Evolutionary conservation across 768 basidiomycete genomes (phyloP).

Genomic region (Cyathus striatus): DNA sequence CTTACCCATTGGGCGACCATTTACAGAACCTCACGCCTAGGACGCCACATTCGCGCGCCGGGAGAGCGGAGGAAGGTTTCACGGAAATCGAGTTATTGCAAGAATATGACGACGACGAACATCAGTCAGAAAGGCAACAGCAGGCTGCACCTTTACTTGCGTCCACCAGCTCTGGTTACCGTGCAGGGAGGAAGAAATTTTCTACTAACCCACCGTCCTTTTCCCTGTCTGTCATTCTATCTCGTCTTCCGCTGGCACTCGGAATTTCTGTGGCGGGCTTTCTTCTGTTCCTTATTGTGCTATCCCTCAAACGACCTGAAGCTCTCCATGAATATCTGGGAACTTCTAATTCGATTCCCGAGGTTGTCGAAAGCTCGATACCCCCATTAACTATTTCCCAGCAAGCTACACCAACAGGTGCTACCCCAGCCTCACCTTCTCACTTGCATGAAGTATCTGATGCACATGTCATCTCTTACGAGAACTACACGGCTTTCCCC

Average conservation of each 20-base stretch:
- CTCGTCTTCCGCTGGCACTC: slow-evolving; percentile 36
- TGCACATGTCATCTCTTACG: slow-evolving; percentile 40
- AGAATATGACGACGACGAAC: slow-evolving; percentile 25
- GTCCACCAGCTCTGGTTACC: slow-evolving; percentile 35
- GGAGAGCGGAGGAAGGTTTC: slow-evolving; percentile 50
- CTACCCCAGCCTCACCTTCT: slow-evolving; percentile 4
- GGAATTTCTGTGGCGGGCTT: slow-evolving; percentile 38
- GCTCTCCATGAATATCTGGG: slow-evolving; percentile 40
- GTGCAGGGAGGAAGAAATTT: slow-evolving; percentile 21
- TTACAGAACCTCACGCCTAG: slow-evolving; percentile 48
- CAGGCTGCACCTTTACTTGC: slow-evolving; percentile 43
- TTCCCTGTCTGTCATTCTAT: slow-evolving; percentile 14
- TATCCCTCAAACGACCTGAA: slow-evolving; percentile 48
- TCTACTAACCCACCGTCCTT: slow-evolving; percentile 13
- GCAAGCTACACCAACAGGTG: slow-evolving; percentile 2
- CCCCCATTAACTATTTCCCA: neutral
- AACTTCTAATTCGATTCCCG: slow-evolving; percentile 13
- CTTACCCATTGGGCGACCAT: slow-evolving; percentile 25
- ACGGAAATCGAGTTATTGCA: slow-evolving; percentile 44
- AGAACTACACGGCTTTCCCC: slow-evolving; percentile 55
- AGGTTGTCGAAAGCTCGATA: neutral
- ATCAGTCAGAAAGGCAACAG: slow-evolving; percentile 26
- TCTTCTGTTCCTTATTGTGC: slow-evolving; percentile 40
- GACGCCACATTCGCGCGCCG: slow-evolving; percentile 59
- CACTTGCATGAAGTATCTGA: slow-evolving; percentile 14